Conservation (phyloP, 2,329 filamentous ascomycete species). For the Aspergillus awamori region DNA sequence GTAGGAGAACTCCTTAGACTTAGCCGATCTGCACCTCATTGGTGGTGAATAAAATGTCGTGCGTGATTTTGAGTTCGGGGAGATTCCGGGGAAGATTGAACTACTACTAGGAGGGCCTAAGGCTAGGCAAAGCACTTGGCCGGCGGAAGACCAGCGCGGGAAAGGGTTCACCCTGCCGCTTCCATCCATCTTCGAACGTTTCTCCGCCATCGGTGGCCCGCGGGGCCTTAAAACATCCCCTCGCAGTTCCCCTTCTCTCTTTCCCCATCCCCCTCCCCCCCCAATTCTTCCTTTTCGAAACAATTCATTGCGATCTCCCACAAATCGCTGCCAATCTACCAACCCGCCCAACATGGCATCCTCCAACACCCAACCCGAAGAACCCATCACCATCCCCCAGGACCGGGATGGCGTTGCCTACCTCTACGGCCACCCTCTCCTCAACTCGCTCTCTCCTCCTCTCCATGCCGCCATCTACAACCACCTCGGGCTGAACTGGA, state of each 20-base stretch:
- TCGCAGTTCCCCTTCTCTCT: not conserved
- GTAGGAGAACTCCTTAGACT: no score
- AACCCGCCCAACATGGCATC: slow-evolving; percentile 27
- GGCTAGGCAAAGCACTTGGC: slow-evolving; percentile 33
- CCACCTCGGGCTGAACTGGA: slow-evolving; percentile 55
- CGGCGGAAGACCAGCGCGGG: slow-evolving; percentile 13
- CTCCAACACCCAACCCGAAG: slow-evolving; percentile 26
- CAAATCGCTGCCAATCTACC: not conserved
- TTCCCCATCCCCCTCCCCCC: not conserved
- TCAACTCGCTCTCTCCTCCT: slow-evolving; percentile 59
- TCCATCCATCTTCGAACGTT: slow-evolving; percentile 12
- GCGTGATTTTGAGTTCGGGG: no score
- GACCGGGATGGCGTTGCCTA: slow-evolving; percentile 56
- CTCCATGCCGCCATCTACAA: slow-evolving; percentile 59
- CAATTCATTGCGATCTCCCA: not conserved
- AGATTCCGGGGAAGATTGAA: no score
- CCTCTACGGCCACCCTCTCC: slow-evolving; percentile 59
- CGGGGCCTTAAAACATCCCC: slow-evolving; percentile 1
- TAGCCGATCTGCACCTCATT: no score
- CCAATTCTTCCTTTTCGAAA: not conserved
- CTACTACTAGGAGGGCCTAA: no score
- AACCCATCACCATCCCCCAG: slow-evolving; percentile 34
- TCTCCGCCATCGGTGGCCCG: slow-evolving; percentile 15
- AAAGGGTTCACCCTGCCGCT: slow-evolving; percentile 17
- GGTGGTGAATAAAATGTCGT: no score